Conservation (phyloP, 352 stramenopile genomes). For the Aphanomyces stellatus region DNA sequence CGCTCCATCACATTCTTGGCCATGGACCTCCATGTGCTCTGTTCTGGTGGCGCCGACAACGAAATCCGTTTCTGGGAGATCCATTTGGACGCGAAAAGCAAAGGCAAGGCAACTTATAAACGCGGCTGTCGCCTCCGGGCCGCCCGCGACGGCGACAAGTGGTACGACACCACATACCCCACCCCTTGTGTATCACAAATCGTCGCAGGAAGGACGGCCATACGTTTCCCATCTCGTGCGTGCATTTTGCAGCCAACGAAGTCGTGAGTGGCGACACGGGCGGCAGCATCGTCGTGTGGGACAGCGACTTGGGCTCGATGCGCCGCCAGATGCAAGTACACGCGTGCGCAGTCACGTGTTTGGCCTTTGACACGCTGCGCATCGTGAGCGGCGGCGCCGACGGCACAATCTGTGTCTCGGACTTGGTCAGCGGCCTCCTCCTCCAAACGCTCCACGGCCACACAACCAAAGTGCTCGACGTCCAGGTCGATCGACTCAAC, state of each 20-base stretch:
- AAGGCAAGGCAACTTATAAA: neutral
- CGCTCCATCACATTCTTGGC: conserved; percentile 38
- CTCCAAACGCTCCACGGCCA: conserved; percentile 58
- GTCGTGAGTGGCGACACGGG: conserved; percentile 62
- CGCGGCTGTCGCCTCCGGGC: neutral
- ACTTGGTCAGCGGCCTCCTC: conserved; percentile 61
- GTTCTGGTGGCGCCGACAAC: conserved; percentile 47
- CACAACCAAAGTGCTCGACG: conserved; percentile 35
- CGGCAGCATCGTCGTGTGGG: conserved; percentile 59
- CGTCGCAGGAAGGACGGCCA: conserved; percentile 34
- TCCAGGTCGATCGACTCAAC: conserved; percentile 63
- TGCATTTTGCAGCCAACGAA: conserved; percentile 49
- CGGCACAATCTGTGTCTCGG: conserved; percentile 54
- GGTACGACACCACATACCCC: neutral
- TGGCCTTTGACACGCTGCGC: conserved; percentile 69
- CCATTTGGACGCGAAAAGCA: conserved; percentile 16
- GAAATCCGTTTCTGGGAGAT: conserved; percentile 60
- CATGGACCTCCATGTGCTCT: conserved; percentile 39
- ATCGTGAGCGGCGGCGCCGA: conserved; percentile 49
- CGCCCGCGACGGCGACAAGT: neutral
- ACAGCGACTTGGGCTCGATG: conserved; percentile 48
- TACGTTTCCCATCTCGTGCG: conserved; percentile 39
- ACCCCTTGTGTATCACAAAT: neutral
- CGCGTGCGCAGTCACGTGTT: conserved; percentile 40
- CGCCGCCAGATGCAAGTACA: conserved; percentile 50